Base-by-base conservation (phyloP, 257 asterid species). In the Solanum pinnatisectum region DNA sequence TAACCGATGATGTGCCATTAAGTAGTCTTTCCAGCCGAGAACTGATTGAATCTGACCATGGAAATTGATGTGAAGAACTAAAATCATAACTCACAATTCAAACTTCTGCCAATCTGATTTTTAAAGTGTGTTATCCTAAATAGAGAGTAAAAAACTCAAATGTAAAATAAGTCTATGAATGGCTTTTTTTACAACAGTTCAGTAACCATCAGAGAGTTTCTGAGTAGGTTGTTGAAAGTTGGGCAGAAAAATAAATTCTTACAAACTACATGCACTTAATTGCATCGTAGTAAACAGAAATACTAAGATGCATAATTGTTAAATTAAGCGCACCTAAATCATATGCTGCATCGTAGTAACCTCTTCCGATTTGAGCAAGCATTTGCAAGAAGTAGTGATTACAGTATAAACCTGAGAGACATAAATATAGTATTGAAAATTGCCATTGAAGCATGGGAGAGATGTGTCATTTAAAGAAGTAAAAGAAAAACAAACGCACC, bases 361-460 rank as follows among this genome's bases (percentile, higher is more conserved):
- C 99, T 90, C 94, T 93, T 84, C 98, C 97, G 37, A 94, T 94
- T 86, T 95, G 96, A 88, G 98, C 95, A 89, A 96, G 98, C 97
- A 92, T 93, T 94, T 94, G 95, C 91, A 96, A 88, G 94, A 96
- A 96, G 94, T 95, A 95, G 87, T 95, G 98, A 70, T 96, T 96
- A 93, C 99, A 95, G 83, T 91, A 94, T 44, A 89, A 88, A 89
- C 99, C 99, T 96, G 90, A 67, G 60, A 73, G 82, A 35, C 49
- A 73, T 73, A 35, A 22, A 36, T 20, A 74, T 37, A 74, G 83
- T 37, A 35, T 77, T n/a, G 84, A 77, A 56, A 42, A 78, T 42
- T 9, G 14, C 37, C 46, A 78, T 42, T 79, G 84, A 86, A 88
- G 86, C 52, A 27, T 22, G 87, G 27, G 7, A 40, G 84, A 73